These are phyloP conservation scores for Rhododendron simsii DNA, from an alignment of 148 eudicot genomes.

Conservation along the genomic window DNA sequence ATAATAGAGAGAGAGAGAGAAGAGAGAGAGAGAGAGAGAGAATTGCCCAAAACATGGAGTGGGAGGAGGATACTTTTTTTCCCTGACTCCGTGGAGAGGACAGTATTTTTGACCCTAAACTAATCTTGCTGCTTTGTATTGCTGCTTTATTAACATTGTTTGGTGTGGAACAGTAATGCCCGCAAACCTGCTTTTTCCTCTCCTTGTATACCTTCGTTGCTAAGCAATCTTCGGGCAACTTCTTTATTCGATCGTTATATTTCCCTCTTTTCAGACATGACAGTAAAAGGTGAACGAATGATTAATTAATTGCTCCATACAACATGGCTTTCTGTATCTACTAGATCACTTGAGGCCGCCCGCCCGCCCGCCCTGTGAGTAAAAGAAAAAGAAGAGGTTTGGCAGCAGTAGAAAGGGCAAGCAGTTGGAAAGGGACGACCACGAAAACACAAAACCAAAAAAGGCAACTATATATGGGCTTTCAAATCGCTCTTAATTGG, in stretches of 20 bases:
- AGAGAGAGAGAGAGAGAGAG: no score
- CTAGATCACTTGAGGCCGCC: no score
- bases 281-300: neutral
- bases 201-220: neutral
- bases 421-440: neutral
- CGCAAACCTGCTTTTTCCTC: no score
- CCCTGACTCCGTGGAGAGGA: no score
- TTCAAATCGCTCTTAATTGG: neutral
- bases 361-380: neutral
- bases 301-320: neutral
- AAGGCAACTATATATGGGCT: neutral
- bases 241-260: neutral
- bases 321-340: neutral
- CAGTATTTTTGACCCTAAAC: no score
- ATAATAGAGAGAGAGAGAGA: no score
- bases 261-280: neutral
- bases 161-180: no score
- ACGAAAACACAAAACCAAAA: neutral
- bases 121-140: no score
- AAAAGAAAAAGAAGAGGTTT: neutral
- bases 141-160: no score
- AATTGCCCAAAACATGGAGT: no score
- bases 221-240: neutral
- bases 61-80: no score
- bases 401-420: neutral